These are phyloP conservation scores for Salisapilia sapeloensis DNA, from an alignment of 352 stramenopile species.

Conservation along the genomic window DNA sequence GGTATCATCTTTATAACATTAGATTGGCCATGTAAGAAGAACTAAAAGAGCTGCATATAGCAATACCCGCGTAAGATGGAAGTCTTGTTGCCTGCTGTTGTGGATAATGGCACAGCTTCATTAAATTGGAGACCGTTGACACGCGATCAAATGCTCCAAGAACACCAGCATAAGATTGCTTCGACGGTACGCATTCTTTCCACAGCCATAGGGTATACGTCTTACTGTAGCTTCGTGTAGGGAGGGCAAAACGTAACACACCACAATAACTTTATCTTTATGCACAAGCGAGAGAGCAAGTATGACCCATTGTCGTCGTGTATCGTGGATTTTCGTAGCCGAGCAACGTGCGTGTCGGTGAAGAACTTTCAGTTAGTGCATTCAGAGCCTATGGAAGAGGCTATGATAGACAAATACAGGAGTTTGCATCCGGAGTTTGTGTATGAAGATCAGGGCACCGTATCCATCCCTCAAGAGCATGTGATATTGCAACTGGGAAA, in stretches of 20 bases:
- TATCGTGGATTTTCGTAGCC: conserved; percentile 84
- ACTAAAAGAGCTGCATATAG: conserved; percentile 6
- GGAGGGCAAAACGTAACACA: conserved; percentile 71
- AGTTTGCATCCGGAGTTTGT: conserved; percentile 54
- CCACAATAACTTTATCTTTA: conserved; percentile 55
- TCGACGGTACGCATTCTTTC: conserved; percentile 16
- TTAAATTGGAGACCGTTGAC: conserved; percentile 57
- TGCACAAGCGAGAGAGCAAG: conserved; percentile 78
- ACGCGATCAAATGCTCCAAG: conserved; percentile 64
- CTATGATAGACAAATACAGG: conserved; percentile 51
- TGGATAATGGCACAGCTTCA: conserved; percentile 36
- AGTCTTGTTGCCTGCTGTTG: conserved; percentile 53
- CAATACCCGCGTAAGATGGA: conserved; percentile 68
- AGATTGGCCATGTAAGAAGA: neutral
- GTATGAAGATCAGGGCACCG: conserved; percentile 72
- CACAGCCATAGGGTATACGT: neutral
- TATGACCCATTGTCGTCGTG: conserved; percentile 85
- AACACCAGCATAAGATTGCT: conserved; percentile 43
- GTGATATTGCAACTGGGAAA: conserved; percentile 75
- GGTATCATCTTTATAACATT: conserved; percentile 7
- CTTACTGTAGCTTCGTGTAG: conserved; percentile 10
- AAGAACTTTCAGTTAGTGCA: conserved; percentile 90
- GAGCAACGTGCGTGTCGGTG: conserved; percentile 79
- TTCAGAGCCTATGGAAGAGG: conserved; percentile 50
- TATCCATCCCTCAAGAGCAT: conserved; percentile 63